Evolutionary conservation across 345 rosid species (phyloP), one percentile per base, ranked within the genome.

Genomic region (Laguncularia racemosa): DNA sequence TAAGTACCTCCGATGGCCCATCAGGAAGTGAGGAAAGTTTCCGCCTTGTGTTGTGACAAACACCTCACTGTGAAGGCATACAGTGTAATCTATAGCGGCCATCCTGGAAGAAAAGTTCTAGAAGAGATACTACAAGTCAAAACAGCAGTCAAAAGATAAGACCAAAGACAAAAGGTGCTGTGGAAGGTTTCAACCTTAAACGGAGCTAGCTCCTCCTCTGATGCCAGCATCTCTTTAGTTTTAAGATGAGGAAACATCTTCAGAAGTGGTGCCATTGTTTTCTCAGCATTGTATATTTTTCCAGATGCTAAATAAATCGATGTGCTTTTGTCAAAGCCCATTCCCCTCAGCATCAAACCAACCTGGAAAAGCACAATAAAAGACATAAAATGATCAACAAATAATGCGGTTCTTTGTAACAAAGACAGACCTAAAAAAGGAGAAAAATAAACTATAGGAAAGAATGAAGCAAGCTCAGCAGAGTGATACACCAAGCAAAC

Each of bases 21-120:
- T 84, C 72, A 95, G 84, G 70, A 95, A 85, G 81, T 88, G 97
- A 64, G 99, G 97, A 63, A 95, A 95, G 64, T 95, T 95, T 57
- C 99, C 97, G 67, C 99, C 99, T 78, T 95, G 99, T 53, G 96
- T 90, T 17, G 99, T 95, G 71, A 90, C 96, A 80, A 95, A 95
- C 14, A 90, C 97, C 73, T 95, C 99, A 60, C 99, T 95, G 72
- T 88, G 93, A 73, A 95, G 99, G 76, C 99, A 95, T 59, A 95
- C 99, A 10, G 96, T 90, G 77, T 95, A 90, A 70, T 95, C 99
- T 82, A 95, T 86, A 0, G 99, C 99, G 67, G 99, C 99, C 97
- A 90, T 95, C 83, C 99, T 85, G 28, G 99, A 90, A 60, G 99
- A 95, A 67, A 70, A 95, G 74, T 88, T 88, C 99, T 95, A 78